Percentiles rank a stretch among this genome's conserved stretches.
These are phyloP conservation scores for Aspergillus flavus DNA, from an alignment of 2,329 filamentous ascomycete genomes.

Conservation along the genomic window DNA sequence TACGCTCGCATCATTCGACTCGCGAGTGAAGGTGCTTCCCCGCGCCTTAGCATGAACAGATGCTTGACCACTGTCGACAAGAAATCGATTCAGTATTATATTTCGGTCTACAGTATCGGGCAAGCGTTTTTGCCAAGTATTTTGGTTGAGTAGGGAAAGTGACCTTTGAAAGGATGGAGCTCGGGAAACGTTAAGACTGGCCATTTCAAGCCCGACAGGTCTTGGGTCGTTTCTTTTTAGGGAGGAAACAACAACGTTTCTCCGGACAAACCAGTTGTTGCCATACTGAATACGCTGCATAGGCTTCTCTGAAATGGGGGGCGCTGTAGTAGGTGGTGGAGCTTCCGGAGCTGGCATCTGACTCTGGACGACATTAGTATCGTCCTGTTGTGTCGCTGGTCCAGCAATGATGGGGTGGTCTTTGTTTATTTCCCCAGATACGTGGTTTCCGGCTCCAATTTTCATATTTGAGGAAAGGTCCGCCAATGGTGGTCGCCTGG, in stretches of 20 bases:
- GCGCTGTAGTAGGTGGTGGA: constrained; percentile 4
- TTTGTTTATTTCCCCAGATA: constrained; percentile 5
- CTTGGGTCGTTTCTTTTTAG: constrained; percentile 37
- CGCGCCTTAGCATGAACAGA: constrained; percentile 5
- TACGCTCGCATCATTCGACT: constrained; percentile 10
- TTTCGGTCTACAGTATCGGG: constrained; percentile 24
- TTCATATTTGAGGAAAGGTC: constrained; percentile 24
- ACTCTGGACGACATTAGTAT: constrained; percentile 2
- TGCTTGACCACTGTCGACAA: constrained; percentile 25
- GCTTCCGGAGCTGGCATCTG: not conserved
- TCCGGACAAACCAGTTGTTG: constrained; percentile 37
- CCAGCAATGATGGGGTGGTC: not conserved
- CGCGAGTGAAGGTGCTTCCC: not conserved
- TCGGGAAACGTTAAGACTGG: constrained; percentile 17
- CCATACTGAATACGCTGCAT: constrained; percentile 23
- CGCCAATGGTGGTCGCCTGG: constrained; percentile 26
- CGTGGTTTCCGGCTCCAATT: constrained; percentile 3
- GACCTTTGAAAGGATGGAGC: constrained; percentile 34
- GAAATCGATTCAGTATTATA: constrained; percentile 40
- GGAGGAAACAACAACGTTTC: constrained; percentile 39
- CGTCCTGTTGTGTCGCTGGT: not conserved
- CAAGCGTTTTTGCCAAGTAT: constrained; percentile 27
- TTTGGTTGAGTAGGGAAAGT: constrained; percentile 35
- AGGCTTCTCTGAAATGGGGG: not conserved
- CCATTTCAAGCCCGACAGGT: constrained; percentile 38